Conservation (phyloP, 345 rosid genomes). For the Eucalyptus regnans region DNA sequence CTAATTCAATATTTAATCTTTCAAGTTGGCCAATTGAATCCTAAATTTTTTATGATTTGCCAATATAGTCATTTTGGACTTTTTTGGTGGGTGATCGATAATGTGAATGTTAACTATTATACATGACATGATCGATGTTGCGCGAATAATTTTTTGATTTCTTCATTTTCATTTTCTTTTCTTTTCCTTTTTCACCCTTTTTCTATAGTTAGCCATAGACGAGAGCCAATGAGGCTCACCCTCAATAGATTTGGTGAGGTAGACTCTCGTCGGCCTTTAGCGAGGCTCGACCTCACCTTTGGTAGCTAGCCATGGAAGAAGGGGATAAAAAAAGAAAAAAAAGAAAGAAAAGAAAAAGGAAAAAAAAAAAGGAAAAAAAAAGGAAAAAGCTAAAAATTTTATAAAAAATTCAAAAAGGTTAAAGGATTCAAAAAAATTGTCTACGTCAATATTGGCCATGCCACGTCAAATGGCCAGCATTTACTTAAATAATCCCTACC, state of each 20-base stretch:
- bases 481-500: background rate
- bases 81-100: background rate
- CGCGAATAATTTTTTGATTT: background rate
- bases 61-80: background rate
- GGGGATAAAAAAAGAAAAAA: background rate
- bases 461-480: accelerated
- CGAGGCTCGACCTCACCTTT: background rate
- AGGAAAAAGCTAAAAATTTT: background rate
- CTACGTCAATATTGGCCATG: accelerated
- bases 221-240: background rate
- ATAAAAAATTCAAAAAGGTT: background rate
- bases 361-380: background rate
- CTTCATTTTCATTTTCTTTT: background rate
- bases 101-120: accelerated
- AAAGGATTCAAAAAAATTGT: background rate
- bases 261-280: background rate
- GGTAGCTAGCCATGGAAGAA: background rate
- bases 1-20: background rate
- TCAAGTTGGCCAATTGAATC: background rate
- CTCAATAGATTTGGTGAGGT: too few relatives aligned
- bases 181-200: background rate
- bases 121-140: accelerated
- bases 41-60: background rate
- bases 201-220: background rate
- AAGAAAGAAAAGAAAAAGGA: background rate